phyloP scores from a whole-genome alignment of 2,329 filamentous ascomycete genomes.

The Tolypocladium ovalisporum region DNA sequence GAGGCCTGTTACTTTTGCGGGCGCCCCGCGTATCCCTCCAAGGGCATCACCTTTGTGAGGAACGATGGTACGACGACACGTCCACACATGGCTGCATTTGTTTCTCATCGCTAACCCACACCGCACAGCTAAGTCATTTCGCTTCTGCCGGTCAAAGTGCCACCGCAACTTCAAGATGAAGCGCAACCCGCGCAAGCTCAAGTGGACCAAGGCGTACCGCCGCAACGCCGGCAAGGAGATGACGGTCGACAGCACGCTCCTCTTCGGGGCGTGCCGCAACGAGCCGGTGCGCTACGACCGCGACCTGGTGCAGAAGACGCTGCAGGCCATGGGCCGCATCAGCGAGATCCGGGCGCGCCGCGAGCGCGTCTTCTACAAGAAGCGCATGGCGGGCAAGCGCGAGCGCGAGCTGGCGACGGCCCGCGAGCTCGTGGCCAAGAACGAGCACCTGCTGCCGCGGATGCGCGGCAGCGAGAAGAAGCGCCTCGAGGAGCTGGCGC shows the following conservation, averaged over 20 bases:
- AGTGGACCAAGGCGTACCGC: slow-evolving; percentile 93
- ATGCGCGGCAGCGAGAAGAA: slow-evolving; percentile 53
- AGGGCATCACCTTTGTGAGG: slow-evolving; percentile 42
- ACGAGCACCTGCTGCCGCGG: slow-evolving; percentile 81
- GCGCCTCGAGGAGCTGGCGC: slow-evolving; percentile 43
- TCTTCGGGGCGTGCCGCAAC: slow-evolving; percentile 88
- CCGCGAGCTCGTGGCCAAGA: slow-evolving; percentile 79
- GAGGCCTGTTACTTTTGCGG: slow-evolving; percentile 35
- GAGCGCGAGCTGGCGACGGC: slow-evolving; percentile 69
- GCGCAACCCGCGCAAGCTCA: slow-evolving; percentile 91
- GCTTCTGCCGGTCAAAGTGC: slow-evolving; percentile 51
- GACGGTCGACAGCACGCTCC: slow-evolving; percentile 88
- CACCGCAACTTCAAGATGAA: slow-evolving; percentile 87
- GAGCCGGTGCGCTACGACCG: slow-evolving; percentile 93
- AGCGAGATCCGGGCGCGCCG: slow-evolving; percentile 72
- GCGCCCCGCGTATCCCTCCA: slow-evolving; percentile 41
- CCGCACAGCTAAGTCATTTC: slow-evolving; percentile 34
- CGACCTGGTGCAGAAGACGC: slow-evolving; percentile 74
- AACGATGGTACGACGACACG: slow-evolving; percentile 29
- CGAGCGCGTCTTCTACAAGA: slow-evolving; percentile 89
- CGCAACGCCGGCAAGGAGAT: slow-evolving; percentile 69
- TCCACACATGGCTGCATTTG: neutral
- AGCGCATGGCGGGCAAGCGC: slow-evolving; percentile 84
- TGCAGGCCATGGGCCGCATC: slow-evolving; percentile 87
- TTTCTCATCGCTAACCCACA: neutral